Evolutionary conservation across 306 rosid species (phyloP).

Genomic region (Macrotyloma uniflorum): DNA sequence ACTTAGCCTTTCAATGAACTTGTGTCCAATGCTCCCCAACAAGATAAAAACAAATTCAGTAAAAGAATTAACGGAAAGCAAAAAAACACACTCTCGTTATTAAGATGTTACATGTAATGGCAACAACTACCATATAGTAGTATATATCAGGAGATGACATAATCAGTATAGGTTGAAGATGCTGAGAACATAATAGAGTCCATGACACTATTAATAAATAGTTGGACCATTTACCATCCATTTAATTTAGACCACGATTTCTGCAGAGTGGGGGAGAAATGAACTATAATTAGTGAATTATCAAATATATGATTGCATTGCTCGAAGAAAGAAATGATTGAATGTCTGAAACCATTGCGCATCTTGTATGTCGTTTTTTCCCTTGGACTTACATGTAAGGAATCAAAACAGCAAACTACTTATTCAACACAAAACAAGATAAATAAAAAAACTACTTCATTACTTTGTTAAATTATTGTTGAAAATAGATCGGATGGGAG

Average conservation of each 20-base stretch:
- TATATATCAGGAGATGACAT: not conserved
- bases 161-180: not conserved
- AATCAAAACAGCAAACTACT: not conserved
- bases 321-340: not conserved
- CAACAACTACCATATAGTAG: not conserved
- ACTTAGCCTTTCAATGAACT: not conserved
- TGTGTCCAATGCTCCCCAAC: not conserved
- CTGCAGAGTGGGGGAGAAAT: not conserved
- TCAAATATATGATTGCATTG: not conserved
- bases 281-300: not conserved
- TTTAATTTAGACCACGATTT: not conserved
- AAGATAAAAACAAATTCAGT: not conserved
- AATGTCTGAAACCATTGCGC: not conserved
- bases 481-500: not conserved
- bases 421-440: not conserved
- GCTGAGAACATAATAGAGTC: not conserved
- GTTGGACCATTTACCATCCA: not conserved
- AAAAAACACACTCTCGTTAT: not conserved
- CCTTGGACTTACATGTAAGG: not conserved
- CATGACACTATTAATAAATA: not conserved
- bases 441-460: not conserved
- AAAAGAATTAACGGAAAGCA: not conserved
- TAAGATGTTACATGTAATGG: not conserved
- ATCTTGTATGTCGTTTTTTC: conserved; percentile 23
- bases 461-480: not conserved